phyloP scores from a whole-genome alignment of 257 asterid genomes.

The Rauvolfia tetraphylla region DNA sequence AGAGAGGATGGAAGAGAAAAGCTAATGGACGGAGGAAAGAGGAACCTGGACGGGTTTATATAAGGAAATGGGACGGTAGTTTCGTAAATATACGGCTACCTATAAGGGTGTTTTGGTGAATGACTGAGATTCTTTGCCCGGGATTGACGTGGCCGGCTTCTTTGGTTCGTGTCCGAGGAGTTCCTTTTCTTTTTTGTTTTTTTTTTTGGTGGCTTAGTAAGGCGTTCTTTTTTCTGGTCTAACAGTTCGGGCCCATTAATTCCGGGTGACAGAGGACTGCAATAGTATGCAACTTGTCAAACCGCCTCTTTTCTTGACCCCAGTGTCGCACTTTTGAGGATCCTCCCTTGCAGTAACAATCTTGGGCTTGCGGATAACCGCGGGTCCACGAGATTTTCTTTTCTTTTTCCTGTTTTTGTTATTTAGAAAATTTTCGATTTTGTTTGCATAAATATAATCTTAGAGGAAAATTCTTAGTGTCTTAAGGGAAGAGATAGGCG shows the following conservation, averaged over 20 bases:
- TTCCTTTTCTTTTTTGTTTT: background rate
- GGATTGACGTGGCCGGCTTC: constrained; percentile 19
- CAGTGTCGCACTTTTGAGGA: background rate
- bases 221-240: background rate
- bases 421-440: too few relatives aligned
- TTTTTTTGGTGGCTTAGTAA: too few relatives aligned
- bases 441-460: too few relatives aligned
- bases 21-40: too few relatives aligned
- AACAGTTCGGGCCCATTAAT: background rate
- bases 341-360: too few relatives aligned
- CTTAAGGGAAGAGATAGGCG: too few relatives aligned
- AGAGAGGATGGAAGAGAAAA: background rate
- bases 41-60: constrained; percentile 13
- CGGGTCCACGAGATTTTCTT: too few relatives aligned
- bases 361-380: too few relatives aligned
- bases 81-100: background rate
- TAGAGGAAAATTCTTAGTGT: too few relatives aligned
- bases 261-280: background rate
- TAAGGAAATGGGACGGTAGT: constrained; percentile 15
- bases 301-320: constrained; percentile 17
- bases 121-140: background rate
- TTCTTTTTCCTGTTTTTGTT: too few relatives aligned
- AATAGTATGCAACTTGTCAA: constrained; percentile 6
- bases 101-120: constrained; percentile 21
- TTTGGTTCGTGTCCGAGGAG: constrained; percentile 17